phyloP scores from a whole-genome alignment of 108 stramenopile species.

The Chaetoceros muelleri region DNA sequence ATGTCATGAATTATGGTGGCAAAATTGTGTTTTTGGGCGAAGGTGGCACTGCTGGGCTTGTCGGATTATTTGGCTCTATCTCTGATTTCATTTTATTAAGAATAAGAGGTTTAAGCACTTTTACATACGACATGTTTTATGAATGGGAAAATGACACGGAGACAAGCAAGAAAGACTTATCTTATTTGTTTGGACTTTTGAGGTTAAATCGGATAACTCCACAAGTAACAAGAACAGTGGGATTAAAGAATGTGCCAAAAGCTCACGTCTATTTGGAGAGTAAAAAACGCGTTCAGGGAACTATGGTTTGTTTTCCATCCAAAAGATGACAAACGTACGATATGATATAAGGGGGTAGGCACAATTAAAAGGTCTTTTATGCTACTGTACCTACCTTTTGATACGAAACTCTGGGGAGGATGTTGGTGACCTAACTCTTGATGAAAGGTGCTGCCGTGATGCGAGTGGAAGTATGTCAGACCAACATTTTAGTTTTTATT shows the following conservation, averaged over 20 bases:
- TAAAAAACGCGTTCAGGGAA: neutral
- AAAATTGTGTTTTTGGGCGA: neutral
- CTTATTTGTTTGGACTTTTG: neutral
- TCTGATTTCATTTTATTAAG: too few relatives aligned
- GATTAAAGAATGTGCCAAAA: neutral
- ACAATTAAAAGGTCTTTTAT: too few relatives aligned
- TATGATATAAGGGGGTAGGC: too few relatives aligned
- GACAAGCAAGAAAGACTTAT: neutral
- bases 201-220: neutral
- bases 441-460: too few relatives aligned
- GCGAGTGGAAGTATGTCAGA: too few relatives aligned
- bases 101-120: too few relatives aligned
- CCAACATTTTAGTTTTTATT: too few relatives aligned
- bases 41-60: neutral
- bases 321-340: too few relatives aligned
- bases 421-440: too few relatives aligned
- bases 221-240: neutral
- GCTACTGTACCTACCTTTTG: too few relatives aligned
- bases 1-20: neutral
- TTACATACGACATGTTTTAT: neutral
- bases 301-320: neutral
- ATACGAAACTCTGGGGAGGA: too few relatives aligned
- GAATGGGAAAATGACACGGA: neutral
- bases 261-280: neutral
- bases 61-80: neutral